Conservation (phyloP, 2,329 filamentous ascomycete genomes). For the Fusarium brachygibbosum region DNA sequence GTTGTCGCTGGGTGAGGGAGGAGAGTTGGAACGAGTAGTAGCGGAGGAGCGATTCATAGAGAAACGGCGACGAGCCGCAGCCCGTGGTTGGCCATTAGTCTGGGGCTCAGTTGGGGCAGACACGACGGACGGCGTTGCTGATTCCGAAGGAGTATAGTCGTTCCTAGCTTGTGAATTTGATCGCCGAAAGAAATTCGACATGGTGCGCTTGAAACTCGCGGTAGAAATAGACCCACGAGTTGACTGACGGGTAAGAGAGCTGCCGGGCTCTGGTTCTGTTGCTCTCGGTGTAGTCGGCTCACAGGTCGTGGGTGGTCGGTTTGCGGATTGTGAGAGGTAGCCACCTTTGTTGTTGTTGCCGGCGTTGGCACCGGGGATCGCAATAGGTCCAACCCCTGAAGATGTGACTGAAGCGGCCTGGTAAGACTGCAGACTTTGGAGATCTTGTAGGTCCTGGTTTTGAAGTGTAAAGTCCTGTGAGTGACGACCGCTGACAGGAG, state of each 20-base stretch:
- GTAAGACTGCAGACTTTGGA: slow-evolving; percentile 47
- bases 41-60: slow-evolving; percentile 62
- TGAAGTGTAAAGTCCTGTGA: slow-evolving; percentile 67
- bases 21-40: slow-evolving; percentile 63
- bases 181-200: slow-evolving; percentile 64
- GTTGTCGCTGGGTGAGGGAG: slow-evolving; percentile 63
- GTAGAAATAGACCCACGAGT: slow-evolving; percentile 60
- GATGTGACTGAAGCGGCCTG: slow-evolving; percentile 40
- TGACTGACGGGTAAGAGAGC: slow-evolving; percentile 57
- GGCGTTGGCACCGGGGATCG: slow-evolving; percentile 37
- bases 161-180: slow-evolving; percentile 54
- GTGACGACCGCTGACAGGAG: slow-evolving; percentile 69
- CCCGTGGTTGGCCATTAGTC: slow-evolving; percentile 49
- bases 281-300: slow-evolving; percentile 44
- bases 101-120: slow-evolving; percentile 47
- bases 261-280: slow-evolving; percentile 46
- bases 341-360: slow-evolving; percentile 27
- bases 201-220: slow-evolving; percentile 63
- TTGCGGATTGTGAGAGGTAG: slow-evolving; percentile 40
- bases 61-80: slow-evolving; percentile 56
- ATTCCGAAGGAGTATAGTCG: slow-evolving; percentile 41
- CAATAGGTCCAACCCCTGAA: slow-evolving; percentile 41
- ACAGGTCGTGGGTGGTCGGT: slow-evolving; percentile 36
- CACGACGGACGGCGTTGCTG: slow-evolving; percentile 46
- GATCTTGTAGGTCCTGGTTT: slow-evolving; percentile 56